Base-by-base conservation (phyloP, 179 eudicot species). In the Spergularia azorica region DNA sequence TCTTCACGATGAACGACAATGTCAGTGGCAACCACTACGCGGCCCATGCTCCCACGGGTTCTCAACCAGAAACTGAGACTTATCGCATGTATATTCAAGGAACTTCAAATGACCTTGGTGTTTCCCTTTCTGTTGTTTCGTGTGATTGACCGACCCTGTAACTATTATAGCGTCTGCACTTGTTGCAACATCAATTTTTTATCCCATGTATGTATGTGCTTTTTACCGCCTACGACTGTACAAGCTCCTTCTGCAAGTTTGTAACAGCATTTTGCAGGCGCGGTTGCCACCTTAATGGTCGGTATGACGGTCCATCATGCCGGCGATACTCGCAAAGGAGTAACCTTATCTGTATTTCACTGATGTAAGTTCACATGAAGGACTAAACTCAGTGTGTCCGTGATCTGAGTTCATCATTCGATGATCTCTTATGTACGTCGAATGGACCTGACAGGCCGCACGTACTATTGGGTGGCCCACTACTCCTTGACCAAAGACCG, bases 51-150 rank as follows among this genome's bases (percentile, higher is more conserved):
- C 84, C 87, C 8, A 12, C 46, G 62, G 80, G 71, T 73, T 43
- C 77, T 79, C 79, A 75, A 61, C 80, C 84, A 63, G 93, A 90
- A 60, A 82, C 83, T 4, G 98, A 91, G 81, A 92, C 97, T 43
- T 86, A 94, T 77, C 85, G 98, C 50, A 94, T 94, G 98, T 94
- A 92, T 65, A 88, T 89, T 13, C 83, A 86, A 55, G 98, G 92
- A 63, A 90, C 95, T 63, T 92, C 98, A 36, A 88, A 90, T 84
- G 97, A 92, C 79, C 90, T 92, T 38, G 79, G 80, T 16, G 96
- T 94, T 39, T 87, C 97, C 17, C 92, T 94, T 50, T 88, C 97
- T 65, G 89, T 92, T 64, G 89, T 92, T 48, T 92, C 97, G 6
- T 94, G 91, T 86, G 98, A 94, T 83, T 94, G 81, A 86, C 32